A percentile compares a stretch with the other conserved stretches of the same genome.
Evolutionary conservation across 768 basidiomycete species (phyloP).

Genomic region (Russula sp.): DNA sequence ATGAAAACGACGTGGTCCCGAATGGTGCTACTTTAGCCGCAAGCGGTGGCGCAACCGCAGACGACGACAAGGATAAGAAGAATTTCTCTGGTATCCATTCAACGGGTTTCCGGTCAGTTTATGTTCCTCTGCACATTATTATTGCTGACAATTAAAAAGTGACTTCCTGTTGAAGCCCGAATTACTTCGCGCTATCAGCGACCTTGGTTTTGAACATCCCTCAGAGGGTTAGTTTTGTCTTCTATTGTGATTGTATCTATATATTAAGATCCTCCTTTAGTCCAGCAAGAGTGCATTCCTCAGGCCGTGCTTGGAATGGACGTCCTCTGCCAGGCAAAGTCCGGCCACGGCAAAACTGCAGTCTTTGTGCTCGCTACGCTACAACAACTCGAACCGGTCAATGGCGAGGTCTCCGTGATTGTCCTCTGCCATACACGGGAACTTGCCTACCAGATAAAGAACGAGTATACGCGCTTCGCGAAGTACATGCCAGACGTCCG

Average conservation of each 20-base stretch:
- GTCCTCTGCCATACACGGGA: constrained; percentile 99
- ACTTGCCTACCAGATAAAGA: constrained; percentile 99
- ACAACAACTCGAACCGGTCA: constrained; percentile 96
- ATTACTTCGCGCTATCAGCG: constrained; percentile 93
- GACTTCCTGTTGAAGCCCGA: constrained; percentile 99
- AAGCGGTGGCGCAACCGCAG: constrained; percentile 48
- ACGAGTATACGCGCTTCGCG: constrained; percentile 98
- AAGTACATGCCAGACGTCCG: constrained; percentile 99
- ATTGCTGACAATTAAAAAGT: constrained; percentile 43
- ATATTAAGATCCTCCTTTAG: constrained; percentile 42
- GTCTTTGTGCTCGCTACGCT: constrained; percentile 98
- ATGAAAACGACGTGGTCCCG: constrained; percentile 76
- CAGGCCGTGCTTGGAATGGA: constrained; percentile 99
- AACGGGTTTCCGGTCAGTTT: constrained; percentile 91
- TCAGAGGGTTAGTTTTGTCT: constrained; percentile 74
- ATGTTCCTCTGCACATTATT: not conserved
- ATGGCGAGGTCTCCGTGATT: constrained; percentile 96
- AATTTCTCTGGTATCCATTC: constrained; percentile 99
- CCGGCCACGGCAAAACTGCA: constrained; percentile 97
- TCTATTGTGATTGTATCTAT: not conserved
- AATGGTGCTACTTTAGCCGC: constrained; percentile 51
- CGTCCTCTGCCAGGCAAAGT: constrained; percentile 98
- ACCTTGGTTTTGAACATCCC: constrained; percentile 99
- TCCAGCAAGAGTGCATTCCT: constrained; percentile 99
- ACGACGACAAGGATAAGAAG: constrained; percentile 82